Evolutionary conservation across 768 basidiomycete genomes (phyloP).

Genomic region (Leccinellum luteum): DNA sequence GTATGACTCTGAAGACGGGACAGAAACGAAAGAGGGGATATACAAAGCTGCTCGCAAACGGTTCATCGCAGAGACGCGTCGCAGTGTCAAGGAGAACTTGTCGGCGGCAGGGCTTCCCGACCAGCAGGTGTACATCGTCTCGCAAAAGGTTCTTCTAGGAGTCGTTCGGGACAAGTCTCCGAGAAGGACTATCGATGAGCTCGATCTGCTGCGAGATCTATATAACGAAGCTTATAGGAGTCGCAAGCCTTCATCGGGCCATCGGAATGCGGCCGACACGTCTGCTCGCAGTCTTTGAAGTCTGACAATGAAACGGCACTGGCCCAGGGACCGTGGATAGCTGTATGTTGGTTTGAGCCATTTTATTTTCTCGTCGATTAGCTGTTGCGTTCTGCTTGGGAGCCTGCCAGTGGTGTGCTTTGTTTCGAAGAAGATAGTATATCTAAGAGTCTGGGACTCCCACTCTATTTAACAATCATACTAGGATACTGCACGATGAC

Average conservation of each 20-base stretch:
- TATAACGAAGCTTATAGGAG: conserved; percentile 14
- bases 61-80: conserved; percentile 27
- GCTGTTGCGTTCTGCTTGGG: too few species aligned
- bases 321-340: not conserved
- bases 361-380: not conserved
- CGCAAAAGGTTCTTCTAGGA: conserved; percentile 20
- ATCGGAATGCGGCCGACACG: not conserved
- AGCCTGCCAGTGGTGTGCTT: not conserved
- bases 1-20: conserved; percentile 25
- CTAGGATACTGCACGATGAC: too few species aligned
- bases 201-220: conserved; percentile 27
- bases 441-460: not conserved
- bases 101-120: conserved; percentile 25
- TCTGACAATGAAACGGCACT: not conserved
- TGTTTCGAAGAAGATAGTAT: not conserved
- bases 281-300: conserved; percentile 15
- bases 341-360: not conserved
- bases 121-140: conserved; percentile 30
- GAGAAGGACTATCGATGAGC: conserved; percentile 25
- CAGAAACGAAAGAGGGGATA: conserved; percentile 12
- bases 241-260: conserved; percentile 6
- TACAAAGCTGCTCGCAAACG: conserved; percentile 27
- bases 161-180: conserved; percentile 25
- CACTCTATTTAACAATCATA: not conserved
- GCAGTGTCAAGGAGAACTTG: conserved; percentile 25